A percentile compares a stretch with the other conserved stretches of the same genome.
Evolutionary conservation across 768 basidiomycete species (phyloP).

Genomic region (Mrakia gelida): DNA sequence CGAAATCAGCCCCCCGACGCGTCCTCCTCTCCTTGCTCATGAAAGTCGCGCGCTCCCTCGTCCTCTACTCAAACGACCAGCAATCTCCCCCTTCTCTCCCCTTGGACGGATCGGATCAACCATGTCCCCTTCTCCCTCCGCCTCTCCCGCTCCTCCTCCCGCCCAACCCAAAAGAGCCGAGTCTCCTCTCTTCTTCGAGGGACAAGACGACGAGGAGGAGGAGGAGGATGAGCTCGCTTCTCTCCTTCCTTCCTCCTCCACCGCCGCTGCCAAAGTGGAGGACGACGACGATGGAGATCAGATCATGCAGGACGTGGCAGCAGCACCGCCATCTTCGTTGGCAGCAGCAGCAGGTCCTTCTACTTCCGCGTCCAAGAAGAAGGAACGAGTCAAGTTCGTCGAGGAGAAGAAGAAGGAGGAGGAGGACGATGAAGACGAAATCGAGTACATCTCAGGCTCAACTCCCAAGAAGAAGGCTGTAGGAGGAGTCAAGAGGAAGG

Average conservation of each 20-base stretch:
- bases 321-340: not conserved
- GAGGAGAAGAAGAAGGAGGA: not conserved
- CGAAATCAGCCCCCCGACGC: no score
- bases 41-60: no score
- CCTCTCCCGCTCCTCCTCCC: not conserved
- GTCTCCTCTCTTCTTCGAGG: constrained; percentile 3
- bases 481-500: constrained; percentile 13
- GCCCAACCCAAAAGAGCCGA: not conserved
- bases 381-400: not conserved
- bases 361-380: not conserved
- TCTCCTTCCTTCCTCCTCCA: not conserved
- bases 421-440: constrained; percentile 16
- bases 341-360: not conserved
- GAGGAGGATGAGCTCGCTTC: not conserved
- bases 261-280: not conserved
- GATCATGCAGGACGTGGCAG: not conserved
- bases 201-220: not conserved
- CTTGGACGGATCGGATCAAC: no score
- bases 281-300: not conserved
- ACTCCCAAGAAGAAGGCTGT: constrained; percentile 1
- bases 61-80: no score
- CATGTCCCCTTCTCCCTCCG: not conserved
- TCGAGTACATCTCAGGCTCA: constrained; percentile 23
- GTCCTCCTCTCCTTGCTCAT: no score
- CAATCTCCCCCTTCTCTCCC: no score